phyloP scores from a whole-genome alignment of 768 basidiomycete species.

The Mycena pura region DNA sequence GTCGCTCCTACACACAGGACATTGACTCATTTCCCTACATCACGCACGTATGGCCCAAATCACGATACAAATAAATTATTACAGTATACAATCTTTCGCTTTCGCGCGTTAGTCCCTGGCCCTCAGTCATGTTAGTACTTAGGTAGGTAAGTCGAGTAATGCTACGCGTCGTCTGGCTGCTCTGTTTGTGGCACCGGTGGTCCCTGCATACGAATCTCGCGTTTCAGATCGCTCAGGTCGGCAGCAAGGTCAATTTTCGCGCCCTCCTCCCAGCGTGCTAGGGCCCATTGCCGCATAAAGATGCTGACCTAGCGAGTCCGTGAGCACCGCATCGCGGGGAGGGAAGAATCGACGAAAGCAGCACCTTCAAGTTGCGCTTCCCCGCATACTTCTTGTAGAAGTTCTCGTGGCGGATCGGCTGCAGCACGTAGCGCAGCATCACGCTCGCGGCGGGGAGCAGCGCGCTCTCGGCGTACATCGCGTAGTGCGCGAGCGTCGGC shows the following conservation, averaged over 20 bases:
- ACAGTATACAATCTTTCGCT: too few relatives aligned
- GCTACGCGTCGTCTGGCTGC: too few relatives aligned
- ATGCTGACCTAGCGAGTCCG: constrained; percentile 56
- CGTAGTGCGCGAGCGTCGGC: constrained; percentile 86
- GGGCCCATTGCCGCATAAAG: constrained; percentile 73
- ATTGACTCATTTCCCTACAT: too few relatives aligned
- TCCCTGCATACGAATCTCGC: constrained; percentile 37
- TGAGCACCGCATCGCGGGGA: background rate
- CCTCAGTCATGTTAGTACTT: too few relatives aligned
- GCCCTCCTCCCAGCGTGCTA: constrained; percentile 59
- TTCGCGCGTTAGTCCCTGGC: too few relatives aligned
- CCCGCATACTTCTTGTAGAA: constrained; percentile 90
- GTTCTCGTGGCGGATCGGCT: constrained; percentile 73
- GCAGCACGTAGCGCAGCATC: constrained; percentile 88
- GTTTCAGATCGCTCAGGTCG: constrained; percentile 52
- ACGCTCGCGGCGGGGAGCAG: constrained; percentile 82
- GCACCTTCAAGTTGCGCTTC: constrained; percentile 84
- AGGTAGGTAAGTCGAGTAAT: too few relatives aligned
- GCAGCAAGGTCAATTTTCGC: constrained; percentile 47
- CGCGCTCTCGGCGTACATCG: constrained; percentile 81
- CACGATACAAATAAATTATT: too few relatives aligned
- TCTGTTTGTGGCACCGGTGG: too few relatives aligned
- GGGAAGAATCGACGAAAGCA: constrained; percentile 19
- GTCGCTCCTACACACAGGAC: too few relatives aligned
- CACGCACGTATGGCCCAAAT: too few relatives aligned